phyloP scores from a whole-genome alignment of 164 flowering plant species.

The Aristolochia fimbriata region DNA sequence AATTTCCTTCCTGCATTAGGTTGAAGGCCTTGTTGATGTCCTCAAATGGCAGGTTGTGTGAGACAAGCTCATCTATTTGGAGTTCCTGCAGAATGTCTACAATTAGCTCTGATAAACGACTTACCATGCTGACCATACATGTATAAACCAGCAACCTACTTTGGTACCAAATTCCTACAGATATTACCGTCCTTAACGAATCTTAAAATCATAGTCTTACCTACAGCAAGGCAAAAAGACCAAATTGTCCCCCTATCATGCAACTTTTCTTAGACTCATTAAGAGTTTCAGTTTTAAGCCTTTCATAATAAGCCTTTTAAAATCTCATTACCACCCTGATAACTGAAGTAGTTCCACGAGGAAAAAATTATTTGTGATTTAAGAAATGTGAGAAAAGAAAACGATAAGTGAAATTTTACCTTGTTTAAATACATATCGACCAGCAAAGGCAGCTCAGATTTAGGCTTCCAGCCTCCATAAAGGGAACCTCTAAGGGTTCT shows the following conservation, averaged over 20 bases:
- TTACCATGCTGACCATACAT: too few species aligned
- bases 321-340: too few species aligned
- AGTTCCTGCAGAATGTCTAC: slow-evolving; percentile 48
- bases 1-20: slow-evolving; percentile 78
- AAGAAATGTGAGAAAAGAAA: too few species aligned
- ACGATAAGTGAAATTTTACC: slow-evolving; percentile 24
- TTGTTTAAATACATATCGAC: slow-evolving; percentile 69
- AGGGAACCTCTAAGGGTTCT: slow-evolving; percentile 78
- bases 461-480: slow-evolving; percentile 93
- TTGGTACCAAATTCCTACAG: too few species aligned
- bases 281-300: background rate
- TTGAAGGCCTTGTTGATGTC: slow-evolving; percentile 80
- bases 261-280: background rate
- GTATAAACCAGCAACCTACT: too few species aligned
- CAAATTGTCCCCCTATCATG: background rate
- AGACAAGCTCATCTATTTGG: slow-evolving; percentile 54
- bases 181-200: too few species aligned
- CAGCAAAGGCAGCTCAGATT: slow-evolving; percentile 72
- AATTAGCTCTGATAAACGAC: background rate
- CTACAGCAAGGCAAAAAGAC: background rate
- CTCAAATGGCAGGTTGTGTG: slow-evolving; percentile 63
- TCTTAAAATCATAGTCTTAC: background rate
- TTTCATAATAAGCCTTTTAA: too few species aligned
- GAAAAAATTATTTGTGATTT: too few species aligned
- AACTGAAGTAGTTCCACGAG: too few species aligned